A percentile compares a stretch with the other conserved stretches of the same genome.
These are phyloP conservation scores for Ustilago curta DNA, from an alignment of 1,284 basidiomycete species.

Conservation along the genomic window DNA sequence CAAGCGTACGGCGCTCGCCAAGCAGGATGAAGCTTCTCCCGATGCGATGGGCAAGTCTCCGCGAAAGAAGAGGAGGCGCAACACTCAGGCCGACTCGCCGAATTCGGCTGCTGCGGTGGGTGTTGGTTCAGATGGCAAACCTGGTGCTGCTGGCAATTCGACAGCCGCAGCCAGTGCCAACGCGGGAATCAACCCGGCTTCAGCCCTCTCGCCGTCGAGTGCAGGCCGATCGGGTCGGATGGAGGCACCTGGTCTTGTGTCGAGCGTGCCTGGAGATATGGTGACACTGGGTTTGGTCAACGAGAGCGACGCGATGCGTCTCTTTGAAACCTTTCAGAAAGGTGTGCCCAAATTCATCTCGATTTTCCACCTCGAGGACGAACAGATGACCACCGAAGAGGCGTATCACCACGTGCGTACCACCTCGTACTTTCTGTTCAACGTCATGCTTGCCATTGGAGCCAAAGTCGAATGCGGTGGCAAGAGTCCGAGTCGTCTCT, in stretches of 20 bases:
- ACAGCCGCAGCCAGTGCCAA: constrained; percentile 3
- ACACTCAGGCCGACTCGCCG: constrained; percentile 20
- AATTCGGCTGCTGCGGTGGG: not conserved
- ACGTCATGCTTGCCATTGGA: constrained; percentile 88
- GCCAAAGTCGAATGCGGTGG: constrained; percentile 90
- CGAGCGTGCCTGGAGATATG: constrained; percentile 33
- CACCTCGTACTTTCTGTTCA: constrained; percentile 91
- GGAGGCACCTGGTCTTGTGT: constrained; percentile 47
- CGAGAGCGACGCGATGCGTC: constrained; percentile 78
- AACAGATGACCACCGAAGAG: constrained; percentile 89
- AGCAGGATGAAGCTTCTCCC: constrained; percentile 7
- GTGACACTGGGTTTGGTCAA: constrained; percentile 73
- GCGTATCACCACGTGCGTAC: constrained; percentile 75
- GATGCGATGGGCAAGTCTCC: constrained; percentile 16
- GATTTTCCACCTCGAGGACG: constrained; percentile 91
- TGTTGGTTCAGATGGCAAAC: constrained; percentile 8
- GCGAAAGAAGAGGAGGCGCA: constrained; percentile 30
- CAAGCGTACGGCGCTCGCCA: constrained; percentile 18
- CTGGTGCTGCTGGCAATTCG: constrained; percentile 1
- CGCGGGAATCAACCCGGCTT: constrained; percentile 1
- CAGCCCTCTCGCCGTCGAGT: constrained; percentile 24
- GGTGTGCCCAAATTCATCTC: constrained; percentile 82
- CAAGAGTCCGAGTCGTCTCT: constrained; percentile 82
- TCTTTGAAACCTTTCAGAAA: constrained; percentile 66
- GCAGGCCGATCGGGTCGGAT: constrained; percentile 34